A percentile compares a stretch with the other conserved stretches of the same genome.
These are phyloP conservation scores for Pseudocercospora fijiensis DNA, from an alignment of 2,329 filamentous ascomycete species.

Conservation along the genomic window DNA sequence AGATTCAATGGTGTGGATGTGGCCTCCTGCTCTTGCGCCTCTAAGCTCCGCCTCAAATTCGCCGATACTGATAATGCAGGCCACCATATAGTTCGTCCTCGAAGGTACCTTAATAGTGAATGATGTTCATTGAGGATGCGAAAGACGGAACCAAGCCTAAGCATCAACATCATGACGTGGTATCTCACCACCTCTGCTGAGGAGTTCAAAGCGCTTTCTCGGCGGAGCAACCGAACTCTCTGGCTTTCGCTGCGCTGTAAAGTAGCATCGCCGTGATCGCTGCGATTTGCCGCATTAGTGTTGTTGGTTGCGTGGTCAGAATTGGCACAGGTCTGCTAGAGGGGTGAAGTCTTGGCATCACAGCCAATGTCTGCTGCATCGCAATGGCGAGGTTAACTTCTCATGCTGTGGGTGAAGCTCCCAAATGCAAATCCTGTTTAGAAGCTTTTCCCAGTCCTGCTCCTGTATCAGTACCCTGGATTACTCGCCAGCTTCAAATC, in stretches of 20 bases:
- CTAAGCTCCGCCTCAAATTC: not conserved
- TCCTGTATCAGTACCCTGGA: not conserved
- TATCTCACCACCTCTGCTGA: slow-evolving; percentile 4
- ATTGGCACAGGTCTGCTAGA: not conserved
- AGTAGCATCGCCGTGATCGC: not conserved
- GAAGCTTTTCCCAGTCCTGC: not conserved
- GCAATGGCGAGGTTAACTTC: not conserved
- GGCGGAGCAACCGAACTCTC: not conserved
- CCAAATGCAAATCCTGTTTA: not conserved
- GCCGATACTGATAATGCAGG: not conserved
- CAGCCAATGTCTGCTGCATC: not conserved
- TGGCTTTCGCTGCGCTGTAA: not conserved
- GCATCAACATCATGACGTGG: not conserved
- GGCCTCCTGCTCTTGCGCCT: not conserved
- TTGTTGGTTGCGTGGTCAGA: not conserved
- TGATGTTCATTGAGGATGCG: not conserved
- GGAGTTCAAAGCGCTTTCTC: not conserved
- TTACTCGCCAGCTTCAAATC: not conserved
- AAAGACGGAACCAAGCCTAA: not conserved
- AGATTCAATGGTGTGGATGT: not conserved
- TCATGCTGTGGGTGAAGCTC: not conserved
- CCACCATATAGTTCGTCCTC: not conserved
- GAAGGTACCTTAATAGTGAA: not conserved
- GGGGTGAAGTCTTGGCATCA: not conserved
- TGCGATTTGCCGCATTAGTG: not conserved